These are phyloP conservation scores for Colletotrichum tropicale DNA, from an alignment of 2,329 filamentous ascomycete species.

Conservation along the genomic window DNA sequence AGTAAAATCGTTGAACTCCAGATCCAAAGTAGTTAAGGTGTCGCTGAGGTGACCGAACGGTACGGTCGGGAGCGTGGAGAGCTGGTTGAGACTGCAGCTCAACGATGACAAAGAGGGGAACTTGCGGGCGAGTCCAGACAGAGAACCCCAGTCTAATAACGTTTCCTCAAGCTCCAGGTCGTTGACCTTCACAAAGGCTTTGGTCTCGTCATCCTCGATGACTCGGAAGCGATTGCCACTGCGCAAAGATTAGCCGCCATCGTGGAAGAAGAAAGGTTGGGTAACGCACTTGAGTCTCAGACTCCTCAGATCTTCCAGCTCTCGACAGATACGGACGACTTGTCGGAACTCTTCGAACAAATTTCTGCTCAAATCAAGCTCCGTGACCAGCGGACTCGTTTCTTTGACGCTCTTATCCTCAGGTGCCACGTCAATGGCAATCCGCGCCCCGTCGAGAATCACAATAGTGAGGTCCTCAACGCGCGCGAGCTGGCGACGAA, in stretches of 20 bases:
- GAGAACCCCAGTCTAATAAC: slow-evolving; percentile 68
- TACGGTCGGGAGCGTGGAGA: slow-evolving; percentile 54
- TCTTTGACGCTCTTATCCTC: slow-evolving; percentile 46
- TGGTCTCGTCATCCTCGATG: slow-evolving; percentile 30
- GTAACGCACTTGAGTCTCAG: slow-evolving; percentile 74
- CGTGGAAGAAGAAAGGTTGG: not conserved
- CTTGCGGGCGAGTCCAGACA: slow-evolving; percentile 55
- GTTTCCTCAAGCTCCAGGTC: slow-evolving; percentile 72
- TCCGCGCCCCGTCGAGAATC: slow-evolving; percentile 77
- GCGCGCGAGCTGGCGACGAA: slow-evolving; percentile 77
- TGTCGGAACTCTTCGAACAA: slow-evolving; percentile 72
- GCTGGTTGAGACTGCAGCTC: slow-evolving; percentile 61
- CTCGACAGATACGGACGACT: slow-evolving; percentile 72
- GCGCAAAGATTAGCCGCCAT: slow-evolving; percentile 19
- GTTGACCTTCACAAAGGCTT: slow-evolving; percentile 54
- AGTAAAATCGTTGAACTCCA: slow-evolving; percentile 76
- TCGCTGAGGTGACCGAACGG: slow-evolving; percentile 44
- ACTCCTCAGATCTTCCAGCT: slow-evolving; percentile 68
- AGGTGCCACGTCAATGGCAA: slow-evolving; percentile 46
- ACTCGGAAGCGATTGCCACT: slow-evolving; percentile 76
- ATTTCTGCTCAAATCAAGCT: slow-evolving; percentile 87
- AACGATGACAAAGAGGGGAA: slow-evolving; percentile 60
- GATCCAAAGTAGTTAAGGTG: slow-evolving; percentile 65
- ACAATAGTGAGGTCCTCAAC: slow-evolving; percentile 80
- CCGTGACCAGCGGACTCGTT: slow-evolving; percentile 70